Evolutionary conservation across 2,329 filamentous ascomycete species (phyloP).

Genomic region (Bipolaris cookei): DNA sequence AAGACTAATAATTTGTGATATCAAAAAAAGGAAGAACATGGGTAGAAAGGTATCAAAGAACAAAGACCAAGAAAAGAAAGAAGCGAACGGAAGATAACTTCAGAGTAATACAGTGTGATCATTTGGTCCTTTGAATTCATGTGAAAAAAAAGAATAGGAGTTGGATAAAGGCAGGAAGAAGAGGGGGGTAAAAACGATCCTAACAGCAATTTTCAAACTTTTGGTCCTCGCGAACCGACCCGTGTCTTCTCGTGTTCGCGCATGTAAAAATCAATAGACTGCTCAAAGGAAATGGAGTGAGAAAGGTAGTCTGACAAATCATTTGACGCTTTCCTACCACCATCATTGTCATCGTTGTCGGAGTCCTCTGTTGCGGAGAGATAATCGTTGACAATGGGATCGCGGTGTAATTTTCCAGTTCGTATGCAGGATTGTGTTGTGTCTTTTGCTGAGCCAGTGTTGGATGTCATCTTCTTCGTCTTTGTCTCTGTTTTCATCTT

Average conservation of each 20-base stretch:
- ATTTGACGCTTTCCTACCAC: slow-evolving; percentile 2
- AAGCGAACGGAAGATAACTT: slow-evolving; percentile 1
- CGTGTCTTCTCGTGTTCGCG: slow-evolving; percentile 8
- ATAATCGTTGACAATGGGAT: slow-evolving; percentile 12
- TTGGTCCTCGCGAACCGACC: slow-evolving; percentile 18
- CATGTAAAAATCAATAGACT: slow-evolving; percentile 9
- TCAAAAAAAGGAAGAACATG: background rate
- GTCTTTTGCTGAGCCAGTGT: background rate
- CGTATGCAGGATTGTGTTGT: background rate
- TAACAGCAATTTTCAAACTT: slow-evolving; percentile 11
- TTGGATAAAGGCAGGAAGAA: background rate
- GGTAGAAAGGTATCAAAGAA: background rate
- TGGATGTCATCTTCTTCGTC: background rate
- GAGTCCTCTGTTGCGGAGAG: slow-evolving; percentile 7
- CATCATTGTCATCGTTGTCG: slow-evolving; percentile 8
- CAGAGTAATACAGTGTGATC: background rate
- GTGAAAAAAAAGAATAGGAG: background rate
- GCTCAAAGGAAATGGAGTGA: slow-evolving; percentile 24
- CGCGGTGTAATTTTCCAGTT: background rate
- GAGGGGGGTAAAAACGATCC: background rate
- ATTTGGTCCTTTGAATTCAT: background rate
- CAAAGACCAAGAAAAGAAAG: background rate
- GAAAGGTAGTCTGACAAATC: slow-evolving; percentile 21
- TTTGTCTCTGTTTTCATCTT: background rate
- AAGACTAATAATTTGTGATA: background rate